phyloP scores from a whole-genome alignment of 169 alveolate genomes.

The Perkinsus marinus region DNA sequence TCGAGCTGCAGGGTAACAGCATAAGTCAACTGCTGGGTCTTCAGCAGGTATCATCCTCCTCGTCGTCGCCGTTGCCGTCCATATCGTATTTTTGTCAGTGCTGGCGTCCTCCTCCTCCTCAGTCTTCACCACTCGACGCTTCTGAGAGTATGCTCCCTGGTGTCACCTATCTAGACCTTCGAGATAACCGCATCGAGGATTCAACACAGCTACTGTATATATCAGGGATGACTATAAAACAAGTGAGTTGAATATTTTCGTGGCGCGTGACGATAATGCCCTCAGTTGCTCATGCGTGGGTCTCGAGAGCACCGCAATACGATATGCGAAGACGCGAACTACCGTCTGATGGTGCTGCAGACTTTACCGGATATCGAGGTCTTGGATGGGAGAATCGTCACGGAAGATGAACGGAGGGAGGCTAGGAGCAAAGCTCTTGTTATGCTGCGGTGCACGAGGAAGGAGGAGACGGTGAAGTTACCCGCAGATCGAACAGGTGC shows the following conservation, averaged over 20 bases:
- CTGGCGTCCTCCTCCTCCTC: background rate
- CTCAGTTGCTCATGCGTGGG: background rate
- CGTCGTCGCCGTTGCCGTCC: too few relatives aligned
- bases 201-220: background rate
- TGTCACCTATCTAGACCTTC: background rate
- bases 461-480: background rate
- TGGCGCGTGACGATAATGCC: too few relatives aligned
- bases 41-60: background rate
- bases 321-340: background rate
- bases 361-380: background rate
- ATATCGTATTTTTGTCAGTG: background rate
- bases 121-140: background rate
- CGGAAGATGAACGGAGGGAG: background rate
- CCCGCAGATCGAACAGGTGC: background rate
- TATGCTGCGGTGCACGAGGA: background rate
- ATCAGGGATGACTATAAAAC: background rate
- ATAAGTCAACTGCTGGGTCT: background rate
- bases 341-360: background rate
- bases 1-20: background rate
- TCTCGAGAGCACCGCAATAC: background rate
- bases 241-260: background rate
- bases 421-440: background rate
- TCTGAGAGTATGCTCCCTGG: background rate
- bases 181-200: background rate
- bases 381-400: background rate